Percentiles rank a stretch among this genome's conserved stretches.
Evolutionary conservation across 2,329 filamentous ascomycete genomes (phyloP).

Genomic region (Escovopsis sp.): DNA sequence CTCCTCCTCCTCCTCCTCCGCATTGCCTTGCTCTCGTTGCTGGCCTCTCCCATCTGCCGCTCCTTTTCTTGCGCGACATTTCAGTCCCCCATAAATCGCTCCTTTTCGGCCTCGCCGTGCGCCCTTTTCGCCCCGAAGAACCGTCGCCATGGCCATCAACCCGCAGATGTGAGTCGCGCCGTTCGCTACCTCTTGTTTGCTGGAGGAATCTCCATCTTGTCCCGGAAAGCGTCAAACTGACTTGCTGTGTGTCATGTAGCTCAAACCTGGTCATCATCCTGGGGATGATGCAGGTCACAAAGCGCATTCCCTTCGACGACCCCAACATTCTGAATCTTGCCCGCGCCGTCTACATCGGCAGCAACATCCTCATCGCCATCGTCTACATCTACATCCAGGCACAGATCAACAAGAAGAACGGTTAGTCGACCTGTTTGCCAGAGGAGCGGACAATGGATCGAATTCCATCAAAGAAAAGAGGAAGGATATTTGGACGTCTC

Average conservation of each 20-base stretch:
- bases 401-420: slow-evolving; percentile 92
- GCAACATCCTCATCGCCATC: slow-evolving; percentile 67
- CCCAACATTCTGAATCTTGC: slow-evolving; percentile 43
- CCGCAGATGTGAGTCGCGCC: slow-evolving; percentile 42
- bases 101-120: neutral
- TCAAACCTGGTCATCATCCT: slow-evolving; percentile 91
- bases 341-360: slow-evolving; percentile 38
- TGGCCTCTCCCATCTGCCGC: no score
- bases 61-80: no score
- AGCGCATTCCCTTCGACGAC: slow-evolving; percentile 89
- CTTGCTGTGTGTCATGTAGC: slow-evolving; percentile 33
- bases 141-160: slow-evolving; percentile 45
- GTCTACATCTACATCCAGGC: slow-evolving; percentile 76
- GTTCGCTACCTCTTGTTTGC: neutral
- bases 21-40: no score
- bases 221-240: slow-evolving; percentile 10
- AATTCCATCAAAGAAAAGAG: no score
- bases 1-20: neutral
- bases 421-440: slow-evolving; percentile 30
- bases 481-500: no score
- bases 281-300: slow-evolving; percentile 95
- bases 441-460: neutral
- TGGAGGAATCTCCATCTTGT: neutral
- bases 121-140: neutral
- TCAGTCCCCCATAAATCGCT: neutral